Evolutionary conservation across 208 protist genomes (phyloP), one percentile per base, ranked within the genome.

Genomic region (Leishmania major): DNA sequence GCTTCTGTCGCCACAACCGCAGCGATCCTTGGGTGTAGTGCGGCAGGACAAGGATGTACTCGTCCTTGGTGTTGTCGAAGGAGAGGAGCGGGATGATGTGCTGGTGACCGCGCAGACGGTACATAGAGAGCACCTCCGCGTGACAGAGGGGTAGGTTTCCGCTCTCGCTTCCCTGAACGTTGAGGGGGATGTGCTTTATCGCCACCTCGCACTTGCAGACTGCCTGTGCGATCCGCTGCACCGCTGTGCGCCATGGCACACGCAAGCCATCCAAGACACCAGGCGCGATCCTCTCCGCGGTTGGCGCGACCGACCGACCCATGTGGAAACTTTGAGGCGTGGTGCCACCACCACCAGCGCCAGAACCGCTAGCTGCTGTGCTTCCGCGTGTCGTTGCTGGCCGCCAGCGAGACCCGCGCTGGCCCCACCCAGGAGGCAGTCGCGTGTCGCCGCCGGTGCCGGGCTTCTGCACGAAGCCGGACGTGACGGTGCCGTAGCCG

Each of bases 11-110:
- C 94, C 94, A 97, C 62, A 84, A 73, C 43, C 87, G 89, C 43
- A 96, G 79, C 10, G 90, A 95, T n/a, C 91, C 90, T 31, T 84
- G 82, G 43, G 83, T 78, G 85, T 97, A 97, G 62, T 91, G 80
- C 22, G 92, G 91, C 83, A 93, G 88, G 25, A 91, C 87, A 77
- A 97, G 66, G 55, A 94, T 85, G 84, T 95, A 97, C 72, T 95
- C 90, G n/a, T 88, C 84, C 35, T 75, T 84, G 11, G 85, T 91
- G 79, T 87, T 94, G 51, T 93, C 94, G 81, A 89, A 94, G 64
- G 87, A 89, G 35, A 96, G 64, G 25, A 96, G 75, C 43, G 89
- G 82, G 37, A 92, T 84, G 51, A 96, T 92, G 83, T 91, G 86
- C 8, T 89, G 89, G 64, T 93, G 88, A 47, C 88, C 87, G n/a